Percentiles rank a stretch among this genome's conserved stretches.
These are phyloP conservation scores for Trypanosoma lewisi DNA, from an alignment of 208 protist species.

Conservation along the genomic window DNA sequence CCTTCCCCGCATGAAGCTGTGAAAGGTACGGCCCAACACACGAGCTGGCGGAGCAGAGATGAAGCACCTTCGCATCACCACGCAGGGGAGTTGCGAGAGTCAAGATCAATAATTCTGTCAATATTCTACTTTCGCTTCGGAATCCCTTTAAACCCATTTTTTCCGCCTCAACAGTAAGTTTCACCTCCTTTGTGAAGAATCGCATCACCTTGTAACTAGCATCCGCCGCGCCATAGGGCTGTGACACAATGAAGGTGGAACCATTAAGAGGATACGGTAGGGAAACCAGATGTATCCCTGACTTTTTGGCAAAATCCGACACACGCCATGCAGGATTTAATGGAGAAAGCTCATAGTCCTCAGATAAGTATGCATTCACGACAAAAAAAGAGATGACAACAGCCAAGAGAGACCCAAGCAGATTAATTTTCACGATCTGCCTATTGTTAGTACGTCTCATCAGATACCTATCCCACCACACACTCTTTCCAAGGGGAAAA, in stretches of 20 bases:
- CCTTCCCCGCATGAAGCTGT: background rate
- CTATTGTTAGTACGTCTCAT: background rate
- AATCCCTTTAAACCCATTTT: constrained; percentile 2
- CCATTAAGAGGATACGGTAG: constrained; percentile 10
- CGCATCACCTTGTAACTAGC: constrained; percentile 8
- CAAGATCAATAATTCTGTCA: background rate
- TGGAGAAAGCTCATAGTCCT: background rate
- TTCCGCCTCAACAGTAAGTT: background rate
- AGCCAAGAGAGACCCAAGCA: constrained; percentile 6
- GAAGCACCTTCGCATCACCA: constrained; percentile 5
- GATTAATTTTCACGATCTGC: constrained; percentile 11
- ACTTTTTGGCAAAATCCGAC: background rate
- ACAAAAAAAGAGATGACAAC: constrained; percentile 14
- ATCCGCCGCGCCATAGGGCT: constrained; percentile 12
- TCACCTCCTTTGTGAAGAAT: constrained; percentile 18
- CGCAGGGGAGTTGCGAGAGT: background rate
- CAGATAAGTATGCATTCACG: background rate
- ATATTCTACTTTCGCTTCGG: constrained; percentile 14
- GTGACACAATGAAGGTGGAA: background rate
- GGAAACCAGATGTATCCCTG: background rate
- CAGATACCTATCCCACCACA: background rate
- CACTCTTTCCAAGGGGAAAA: background rate
- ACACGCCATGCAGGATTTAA: background rate
- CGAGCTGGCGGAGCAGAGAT: constrained; percentile 25
- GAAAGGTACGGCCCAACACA: constrained; percentile 24